Percentiles rank a stretch among this genome's conserved stretches.
These are phyloP conservation scores for Pythium chondricola DNA, from an alignment of 352 stramenopile species.

Conservation along the genomic window DNA sequence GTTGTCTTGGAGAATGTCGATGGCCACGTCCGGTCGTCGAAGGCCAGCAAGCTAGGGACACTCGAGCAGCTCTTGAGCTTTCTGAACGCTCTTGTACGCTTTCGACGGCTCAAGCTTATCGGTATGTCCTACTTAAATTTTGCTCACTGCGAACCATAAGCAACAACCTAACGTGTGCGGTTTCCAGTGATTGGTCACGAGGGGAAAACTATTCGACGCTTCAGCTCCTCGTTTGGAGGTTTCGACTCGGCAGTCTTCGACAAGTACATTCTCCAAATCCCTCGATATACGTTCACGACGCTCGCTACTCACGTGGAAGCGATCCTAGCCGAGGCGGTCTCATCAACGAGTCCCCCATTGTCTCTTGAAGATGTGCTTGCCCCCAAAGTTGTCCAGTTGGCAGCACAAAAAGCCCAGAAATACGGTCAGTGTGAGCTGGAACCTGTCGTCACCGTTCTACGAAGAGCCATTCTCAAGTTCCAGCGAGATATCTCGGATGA, in stretches of 20 bases:
- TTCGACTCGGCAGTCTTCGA: not conserved
- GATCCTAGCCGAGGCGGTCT: not conserved
- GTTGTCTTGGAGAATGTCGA: constrained; percentile 16
- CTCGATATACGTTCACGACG: constrained; percentile 1
- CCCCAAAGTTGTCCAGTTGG: constrained; percentile 8
- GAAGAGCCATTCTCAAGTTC: constrained; percentile 1
- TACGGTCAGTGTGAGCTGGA: constrained; percentile 8
- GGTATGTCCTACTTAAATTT: constrained; percentile 2
- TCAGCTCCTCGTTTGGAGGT: constrained; percentile 7
- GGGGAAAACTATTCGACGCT: constrained; percentile 4
- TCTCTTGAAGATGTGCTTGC: constrained; percentile 4
- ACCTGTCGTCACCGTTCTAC: constrained; percentile 2
- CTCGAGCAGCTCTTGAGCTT: constrained; percentile 10
- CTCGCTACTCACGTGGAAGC: constrained; percentile 4
- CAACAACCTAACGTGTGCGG: not conserved
- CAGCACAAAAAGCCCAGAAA: constrained; percentile 7
- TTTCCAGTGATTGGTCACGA: constrained; percentile 9
- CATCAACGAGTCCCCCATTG: not conserved
- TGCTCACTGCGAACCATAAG: too few relatives aligned
- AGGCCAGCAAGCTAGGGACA: constrained; percentile 2
- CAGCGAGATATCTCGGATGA: too few relatives aligned
- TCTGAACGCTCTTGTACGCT: constrained; percentile 1
- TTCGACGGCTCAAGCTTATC: constrained; percentile 3
- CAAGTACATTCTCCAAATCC: constrained; percentile 6
- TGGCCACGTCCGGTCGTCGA: not conserved